Evolutionary conservation across 1,139 yeast genomes (phyloP), one percentile per base, ranked within the genome.

Genomic region (Sporopachydermia cereana): DNA sequence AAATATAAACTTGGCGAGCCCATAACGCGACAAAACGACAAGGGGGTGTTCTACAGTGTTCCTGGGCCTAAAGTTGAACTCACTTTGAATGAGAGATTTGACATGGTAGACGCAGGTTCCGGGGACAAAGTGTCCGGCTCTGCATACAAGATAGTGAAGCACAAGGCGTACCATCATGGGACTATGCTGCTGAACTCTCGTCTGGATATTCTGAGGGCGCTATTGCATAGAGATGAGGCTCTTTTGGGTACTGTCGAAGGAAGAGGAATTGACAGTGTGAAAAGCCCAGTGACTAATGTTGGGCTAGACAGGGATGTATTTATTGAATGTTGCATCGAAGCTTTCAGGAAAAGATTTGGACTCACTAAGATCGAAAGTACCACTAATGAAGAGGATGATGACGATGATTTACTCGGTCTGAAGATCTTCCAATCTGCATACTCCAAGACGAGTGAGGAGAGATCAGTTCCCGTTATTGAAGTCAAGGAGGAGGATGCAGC

Each of bases 91-190:
- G 74, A 70, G 1, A 70, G 97, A 44, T 93, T 94, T 36, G 98
- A 91, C 59, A 79, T 91, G 30, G 72, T 78, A 12, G 73, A 76
- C 3, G 58, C 62, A 4, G 67, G 63, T 2, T 60, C 59, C 2
- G 64, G 60, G 16, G 63, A 66, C 30, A 89, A 89, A 55, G 76
- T 89, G 3, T 82, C 95, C 54, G 97, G 97, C 0, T 83, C 95
- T 12, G 96, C 97, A 0, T 89, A 76, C 61, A 91, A 89, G 57
- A 70, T 93, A 18, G 79, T 94, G 9, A 74, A 76, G 44, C 93
- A 95, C 0, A 78, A 77, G 53, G 81, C 95, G 2, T 83, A 89
- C 53, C 98, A 93, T 59, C 99, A 93, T 63, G 98, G 97, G 0
- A 93, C 99, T 0, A 86, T 93, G 96, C 68, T 93, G 12, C 66